A percentile compares a stretch with the other conserved stretches of the same genome.
phyloP scores from a whole-genome alignment of 2,329 filamentous ascomycete species.

The Ascocoryne sarcoides region DNA sequence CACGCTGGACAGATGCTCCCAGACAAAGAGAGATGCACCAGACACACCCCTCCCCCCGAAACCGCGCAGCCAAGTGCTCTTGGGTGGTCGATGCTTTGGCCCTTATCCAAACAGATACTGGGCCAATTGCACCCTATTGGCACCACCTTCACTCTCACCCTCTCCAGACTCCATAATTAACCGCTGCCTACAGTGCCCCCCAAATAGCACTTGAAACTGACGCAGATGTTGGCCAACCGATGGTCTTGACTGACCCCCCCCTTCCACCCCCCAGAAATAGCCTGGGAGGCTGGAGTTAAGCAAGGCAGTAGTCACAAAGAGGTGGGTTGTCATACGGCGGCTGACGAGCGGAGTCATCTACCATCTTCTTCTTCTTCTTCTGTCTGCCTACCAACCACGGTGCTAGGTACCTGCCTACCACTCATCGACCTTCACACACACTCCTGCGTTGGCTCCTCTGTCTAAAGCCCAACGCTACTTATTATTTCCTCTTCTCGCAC shows the following conservation, averaged over 20 bases:
- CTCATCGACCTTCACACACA: too few relatives aligned
- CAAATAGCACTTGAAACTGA: not conserved
- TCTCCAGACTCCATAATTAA: slow-evolving; percentile 8
- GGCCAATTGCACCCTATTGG: too few relatives aligned
- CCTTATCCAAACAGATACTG: too few relatives aligned
- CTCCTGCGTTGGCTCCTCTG: not conserved
- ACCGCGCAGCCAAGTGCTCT: too few relatives aligned
- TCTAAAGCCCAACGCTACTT: slow-evolving; percentile 6
- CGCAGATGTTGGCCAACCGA: not conserved
- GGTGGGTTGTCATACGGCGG: slow-evolving; percentile 15
- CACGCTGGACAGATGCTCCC: slow-evolving; percentile 6
- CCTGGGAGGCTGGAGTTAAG: too few relatives aligned
- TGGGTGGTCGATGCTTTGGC: too few relatives aligned
- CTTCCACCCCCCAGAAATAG: slow-evolving; percentile 1
- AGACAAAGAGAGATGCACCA: slow-evolving; percentile 1
- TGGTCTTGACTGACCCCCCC: not conserved
- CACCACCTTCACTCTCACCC: too few relatives aligned
- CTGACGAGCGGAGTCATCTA: slow-evolving; percentile 19
- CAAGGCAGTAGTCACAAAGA: not conserved
- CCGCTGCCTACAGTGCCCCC: slow-evolving; percentile 11
- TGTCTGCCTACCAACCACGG: not conserved
- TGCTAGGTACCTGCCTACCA: not conserved
- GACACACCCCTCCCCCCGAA: not conserved
- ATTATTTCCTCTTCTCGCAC: slow-evolving; percentile 12
- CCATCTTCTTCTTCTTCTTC: slow-evolving; percentile 1